Conservation (phyloP, 1,284 basidiomycete species). For the Boletellus deceptivus region DNA sequence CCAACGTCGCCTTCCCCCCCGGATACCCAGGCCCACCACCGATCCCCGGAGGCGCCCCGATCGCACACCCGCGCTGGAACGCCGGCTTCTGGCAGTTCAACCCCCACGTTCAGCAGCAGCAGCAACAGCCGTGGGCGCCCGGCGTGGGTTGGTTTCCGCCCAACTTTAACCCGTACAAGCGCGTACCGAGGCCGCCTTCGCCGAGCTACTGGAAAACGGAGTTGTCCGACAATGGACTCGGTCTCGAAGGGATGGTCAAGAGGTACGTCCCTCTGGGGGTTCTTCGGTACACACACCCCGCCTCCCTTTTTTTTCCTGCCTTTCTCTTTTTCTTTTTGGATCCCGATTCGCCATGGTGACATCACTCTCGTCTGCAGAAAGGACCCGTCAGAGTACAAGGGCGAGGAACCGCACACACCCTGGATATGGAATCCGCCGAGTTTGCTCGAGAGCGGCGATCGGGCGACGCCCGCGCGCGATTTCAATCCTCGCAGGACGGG, state of each 20-base stretch:
- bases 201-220: slow-evolving; percentile 58
- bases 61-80: slow-evolving; percentile 26
- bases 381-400: slow-evolving; percentile 34
- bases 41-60: slow-evolving; percentile 14
- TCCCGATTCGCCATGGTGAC: too few species aligned
- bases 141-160: slow-evolving; percentile 29
- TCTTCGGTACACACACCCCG: too few species aligned
- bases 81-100: slow-evolving; percentile 34
- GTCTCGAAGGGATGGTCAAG: slow-evolving; percentile 59
- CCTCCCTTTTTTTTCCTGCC: too few species aligned
- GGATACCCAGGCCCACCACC: slow-evolving; percentile 35
- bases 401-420: slow-evolving; percentile 38
- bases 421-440: slow-evolving; percentile 46
- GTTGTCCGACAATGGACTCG: slow-evolving; percentile 60
- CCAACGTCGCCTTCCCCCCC: slow-evolving; percentile 31
- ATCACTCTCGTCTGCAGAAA: slow-evolving; percentile 26
- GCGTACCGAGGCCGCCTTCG: slow-evolving; percentile 52
- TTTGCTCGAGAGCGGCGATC: slow-evolving; percentile 31
- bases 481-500: slow-evolving; percentile 28
- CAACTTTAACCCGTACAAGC: slow-evolving; percentile 60
- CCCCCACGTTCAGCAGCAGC: slow-evolving; percentile 27
- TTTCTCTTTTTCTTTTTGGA: slow-evolving; percentile 4
- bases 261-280: slow-evolving; percentile 42
- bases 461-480: slow-evolving; percentile 32
- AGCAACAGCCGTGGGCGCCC: slow-evolving; percentile 31